A percentile compares a stretch with the other conserved stretches of the same genome.
Evolutionary conservation across 2,329 filamentous ascomycete genomes (phyloP).

Genomic region (Dendryphion nanum): DNA sequence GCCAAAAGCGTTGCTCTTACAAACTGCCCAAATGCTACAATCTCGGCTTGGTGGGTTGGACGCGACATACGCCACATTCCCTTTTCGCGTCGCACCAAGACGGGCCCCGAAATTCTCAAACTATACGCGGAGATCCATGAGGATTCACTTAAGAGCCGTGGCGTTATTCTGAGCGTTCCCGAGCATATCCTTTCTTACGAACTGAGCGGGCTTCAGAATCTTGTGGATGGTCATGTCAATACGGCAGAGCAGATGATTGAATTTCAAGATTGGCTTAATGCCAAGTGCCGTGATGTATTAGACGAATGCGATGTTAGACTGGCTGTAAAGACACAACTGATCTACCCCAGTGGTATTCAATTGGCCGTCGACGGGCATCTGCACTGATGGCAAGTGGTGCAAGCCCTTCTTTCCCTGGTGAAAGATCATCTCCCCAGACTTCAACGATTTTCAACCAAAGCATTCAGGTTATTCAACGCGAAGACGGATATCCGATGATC

Average conservation of each 20-base stretch:
- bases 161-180: constrained; percentile 60
- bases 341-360: constrained; percentile 45
- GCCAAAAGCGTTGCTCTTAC: constrained; percentile 55
- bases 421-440: constrained; percentile 34
- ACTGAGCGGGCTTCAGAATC: constrained; percentile 58
- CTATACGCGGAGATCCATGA: constrained; percentile 41
- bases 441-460: constrained; percentile 41
- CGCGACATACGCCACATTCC: constrained; percentile 57
- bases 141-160: constrained; percentile 43
- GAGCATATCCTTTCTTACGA: constrained; percentile 66
- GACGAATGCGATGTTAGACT: constrained; percentile 58
- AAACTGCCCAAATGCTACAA: constrained; percentile 58
- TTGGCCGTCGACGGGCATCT: constrained; percentile 40
- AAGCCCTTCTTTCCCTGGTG: constrained; percentile 40
- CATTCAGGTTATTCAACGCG: constrained; percentile 50
- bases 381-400: constrained; percentile 38
- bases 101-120: constrained; percentile 24
- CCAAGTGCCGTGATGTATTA: constrained; percentile 57
- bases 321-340: constrained; percentile 42
- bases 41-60: constrained; percentile 55
- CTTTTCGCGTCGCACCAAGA: constrained; percentile 52
- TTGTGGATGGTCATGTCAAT: constrained; percentile 47
- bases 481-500: constrained; percentile 52
- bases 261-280: constrained; percentile 52
- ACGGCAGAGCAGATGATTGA: constrained; percentile 51